These are phyloP conservation scores for Helianthus annuus DNA, from an alignment of 129 eudicot genomes.

Conservation along the genomic window DNA sequence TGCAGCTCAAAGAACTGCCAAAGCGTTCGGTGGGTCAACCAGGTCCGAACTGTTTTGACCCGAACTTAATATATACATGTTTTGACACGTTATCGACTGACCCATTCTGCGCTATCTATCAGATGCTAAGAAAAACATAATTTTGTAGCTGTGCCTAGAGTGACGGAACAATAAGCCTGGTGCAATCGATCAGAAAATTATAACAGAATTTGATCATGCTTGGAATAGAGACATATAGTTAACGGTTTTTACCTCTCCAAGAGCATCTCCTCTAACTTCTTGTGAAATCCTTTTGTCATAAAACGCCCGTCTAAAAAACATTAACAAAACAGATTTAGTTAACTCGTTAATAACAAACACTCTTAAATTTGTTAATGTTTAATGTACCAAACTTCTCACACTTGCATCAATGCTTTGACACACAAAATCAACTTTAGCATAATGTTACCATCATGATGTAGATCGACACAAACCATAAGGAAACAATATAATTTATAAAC, in stretches of 20 bases:
- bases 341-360: not conserved
- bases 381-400: not conserved
- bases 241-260: constrained; percentile 56
- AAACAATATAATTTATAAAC: too few relatives aligned
- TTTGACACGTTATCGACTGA: not conserved
- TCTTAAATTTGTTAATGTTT: not conserved
- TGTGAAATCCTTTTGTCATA: constrained; percentile 90
- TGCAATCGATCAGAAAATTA: constrained; percentile 20
- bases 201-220: not conserved
- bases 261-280: constrained; percentile 74
- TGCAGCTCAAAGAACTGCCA: too few relatives aligned
- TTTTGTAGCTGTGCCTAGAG: constrained; percentile 80
- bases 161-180: constrained; percentile 79
- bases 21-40: constrained; percentile 4
- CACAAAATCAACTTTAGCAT: not conserved
- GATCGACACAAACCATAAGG: not conserved
- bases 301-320: constrained; percentile 53
- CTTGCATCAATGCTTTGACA: not conserved
- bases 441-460: not conserved
- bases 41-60: not conserved
- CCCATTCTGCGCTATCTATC: not conserved
- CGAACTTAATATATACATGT: not conserved
- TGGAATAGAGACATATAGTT: not conserved
- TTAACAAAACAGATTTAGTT: too few relatives aligned
- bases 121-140: not conserved